Evolutionary conservation across 148 eudicot genomes (phyloP), one percentile per base, ranked within the genome.

Genomic region (Fagopyrum esculentum): DNA sequence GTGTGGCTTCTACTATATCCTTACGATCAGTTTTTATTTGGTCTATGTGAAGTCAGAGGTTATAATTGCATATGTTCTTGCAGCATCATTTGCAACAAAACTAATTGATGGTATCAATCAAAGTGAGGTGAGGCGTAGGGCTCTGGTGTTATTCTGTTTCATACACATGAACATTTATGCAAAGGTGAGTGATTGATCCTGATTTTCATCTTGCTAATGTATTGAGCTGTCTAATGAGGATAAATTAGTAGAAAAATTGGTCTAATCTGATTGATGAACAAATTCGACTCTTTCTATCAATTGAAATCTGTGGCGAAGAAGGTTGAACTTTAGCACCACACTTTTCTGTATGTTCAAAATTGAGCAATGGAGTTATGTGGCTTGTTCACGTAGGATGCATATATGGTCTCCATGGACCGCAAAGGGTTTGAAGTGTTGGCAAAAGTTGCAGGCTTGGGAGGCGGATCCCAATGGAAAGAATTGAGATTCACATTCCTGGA

Each of bases 71-170:
- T 46, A 40, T 66, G 45, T 40, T 66, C 71, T 66, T 93, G 81
- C 74, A 93, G 98, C 97, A 45, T 87, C 79, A 75, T 88, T 84
- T 72, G 78, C 95, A 71, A 80, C 88, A 71, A 87, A 92, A 84
- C 77, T 93, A 51, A 85, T 93, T 45, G 95, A 93, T 79, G 98
- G 98, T 63, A 89, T 91, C 78, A 93, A 93, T 88, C 94, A 81
- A 85, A 89, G 87, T 78, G 95, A 89, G 75, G 83, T 68, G 74
- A 86, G 97, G 82, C 97, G 97, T 54, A 86, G 97, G 81, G 95
- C 91, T 60, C 89, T 93, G 47, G 76, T 88, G 76, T 84, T 93
- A 77, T 84, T 91, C 75, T 89, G 94, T 74, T 75, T 86, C 60
- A 76, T 89, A 46, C 81, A 80, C 81, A 78, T 85, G 74, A 91